Base-by-base conservation (phyloP, 371 early-diverging fungal species). In the Mucor mucedo region DNA sequence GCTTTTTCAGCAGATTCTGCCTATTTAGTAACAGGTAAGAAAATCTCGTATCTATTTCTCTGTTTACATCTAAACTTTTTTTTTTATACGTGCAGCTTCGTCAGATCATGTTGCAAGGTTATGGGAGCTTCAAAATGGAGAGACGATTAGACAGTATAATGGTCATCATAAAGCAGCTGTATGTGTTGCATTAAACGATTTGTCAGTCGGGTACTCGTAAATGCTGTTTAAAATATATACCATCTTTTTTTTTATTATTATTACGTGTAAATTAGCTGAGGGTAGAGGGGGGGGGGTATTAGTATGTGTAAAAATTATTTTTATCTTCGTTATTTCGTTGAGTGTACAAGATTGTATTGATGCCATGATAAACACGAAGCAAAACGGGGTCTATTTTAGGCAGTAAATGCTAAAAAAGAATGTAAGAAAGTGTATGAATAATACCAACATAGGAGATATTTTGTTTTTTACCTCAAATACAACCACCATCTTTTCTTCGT, bases 1-100 rank as follows among this genome's bases (percentile, higher is more conserved):
- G 91, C 93, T 0, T 96, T 96, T 68, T 93, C 93, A 6, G 95
- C 95, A 1, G 96, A 96, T 69, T 94, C 94, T 9, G 95, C 93
- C 0, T 95, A 94, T 74, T 71, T 96, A 33, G 93, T 96, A 3
- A 92, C 94, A 45, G 50, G 50, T 50, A 50, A 50, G 14, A 47
- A 47, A n/a, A n/a, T n/a, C 4, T 9, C 41, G 41, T 41, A 41
- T 41, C 14, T 41, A 41, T 41, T 41, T 41, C 40, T 11, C 40
- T 39, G 8, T 11, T 30, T 39, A 9, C 5, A 41, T 16, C 40
- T 21, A 33, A 32, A 21, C 4, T 4, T 48, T 6, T 55, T 5
- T 58, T 85, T 21, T 5, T 14, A 47, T 47, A 5, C 2, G 21
- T 21, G 21, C 21, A 50, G 94, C 91, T 5, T 93, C 95, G 0